Evolutionary conservation across 306 rosid genomes (phyloP), one percentile per base, ranked within the genome.

Genomic region (Hippophae tibetana): DNA sequence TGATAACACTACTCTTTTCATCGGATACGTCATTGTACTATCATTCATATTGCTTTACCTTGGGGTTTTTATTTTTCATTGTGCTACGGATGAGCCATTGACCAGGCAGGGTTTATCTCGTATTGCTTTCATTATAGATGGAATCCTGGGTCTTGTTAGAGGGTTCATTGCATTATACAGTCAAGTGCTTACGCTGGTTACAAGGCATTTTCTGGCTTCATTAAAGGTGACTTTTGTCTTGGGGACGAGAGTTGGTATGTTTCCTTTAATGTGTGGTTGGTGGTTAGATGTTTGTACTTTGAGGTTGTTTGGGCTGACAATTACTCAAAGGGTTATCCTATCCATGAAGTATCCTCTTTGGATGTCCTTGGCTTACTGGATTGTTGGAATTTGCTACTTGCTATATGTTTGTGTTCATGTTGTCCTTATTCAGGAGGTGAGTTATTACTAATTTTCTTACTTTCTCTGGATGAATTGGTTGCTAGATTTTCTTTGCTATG

Each of bases 281-380:
- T 63, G 67, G 67, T 63, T 63, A 42, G 67, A 63, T 63, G 58
- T 63, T 63, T 63, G 67, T 52, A 63, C 67, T 10, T 11, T 52
- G 23, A 63, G 43, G 58, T 42, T 63, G 18, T 63, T 63, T 63
- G 67, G 67, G 54, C 58, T 14, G 49, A 52, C 59, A 23, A 42
- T 52, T 52, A 42, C 67, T 42, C 58, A 42, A 6, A 63, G 67
- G 58, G 10, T 63, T 63, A 47, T 42, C 23, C 43, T 52, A 42
- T 52, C 8, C 14, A 23, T 23, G 10, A 52, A 63, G 31, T 5
- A 63, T 43, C 67, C 67, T 42, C 13, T 52, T 42, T 23, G 25
- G 58, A 52, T 63, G 67, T 52, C 67, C 38, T 63, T 63, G 58
- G 67, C 67, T n/a, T 52, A 63, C 58, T 63, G 67, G 67, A 63